A percentile compares a stretch with the other conserved stretches of the same genome.
Conservation (phyloP, 768 basidiomycete species). For the Boletus rex-veris region DNA sequence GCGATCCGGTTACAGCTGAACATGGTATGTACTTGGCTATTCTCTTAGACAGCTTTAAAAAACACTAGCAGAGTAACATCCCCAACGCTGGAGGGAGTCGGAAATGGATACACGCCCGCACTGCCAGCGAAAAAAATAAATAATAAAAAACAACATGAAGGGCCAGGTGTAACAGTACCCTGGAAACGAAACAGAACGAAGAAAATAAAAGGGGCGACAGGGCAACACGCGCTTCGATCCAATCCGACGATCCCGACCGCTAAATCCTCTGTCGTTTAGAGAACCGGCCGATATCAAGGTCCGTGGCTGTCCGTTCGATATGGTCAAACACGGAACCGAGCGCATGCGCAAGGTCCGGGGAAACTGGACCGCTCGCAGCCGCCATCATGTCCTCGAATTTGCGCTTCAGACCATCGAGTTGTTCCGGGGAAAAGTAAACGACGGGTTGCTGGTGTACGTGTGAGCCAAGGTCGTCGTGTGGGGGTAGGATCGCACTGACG, state of each 20-base stretch:
- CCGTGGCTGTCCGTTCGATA: conserved; percentile 30
- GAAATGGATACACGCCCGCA: background rate
- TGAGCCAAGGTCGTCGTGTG: background rate
- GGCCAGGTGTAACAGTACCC: background rate
- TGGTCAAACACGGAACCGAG: conserved; percentile 34
- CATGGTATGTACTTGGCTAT: background rate
- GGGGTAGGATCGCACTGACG: conserved; percentile 7
- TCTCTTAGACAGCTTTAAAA: background rate
- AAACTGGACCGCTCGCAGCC: conserved; percentile 29
- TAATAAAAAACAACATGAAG: background rate
- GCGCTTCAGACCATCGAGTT: conserved; percentile 28
- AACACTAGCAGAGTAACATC: conserved; percentile 1
- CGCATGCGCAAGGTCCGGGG: conserved; percentile 31
- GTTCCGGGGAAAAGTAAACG: conserved; percentile 32
- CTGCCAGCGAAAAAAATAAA: background rate
- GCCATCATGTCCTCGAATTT: conserved; percentile 32
- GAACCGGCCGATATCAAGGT: conserved; percentile 23
- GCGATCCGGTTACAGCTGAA: conserved; percentile 11
- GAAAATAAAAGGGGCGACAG: background rate
- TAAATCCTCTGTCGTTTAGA: conserved; percentile 29
- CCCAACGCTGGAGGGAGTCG: background rate
- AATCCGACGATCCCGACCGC: background rate
- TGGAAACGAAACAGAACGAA: too few relatives aligned
- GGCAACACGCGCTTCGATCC: background rate
- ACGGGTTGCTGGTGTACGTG: conserved; percentile 15